Evolutionary conservation across 179 eudicot genomes (phyloP).

Genomic region (Heliamphora pulchella): DNA sequence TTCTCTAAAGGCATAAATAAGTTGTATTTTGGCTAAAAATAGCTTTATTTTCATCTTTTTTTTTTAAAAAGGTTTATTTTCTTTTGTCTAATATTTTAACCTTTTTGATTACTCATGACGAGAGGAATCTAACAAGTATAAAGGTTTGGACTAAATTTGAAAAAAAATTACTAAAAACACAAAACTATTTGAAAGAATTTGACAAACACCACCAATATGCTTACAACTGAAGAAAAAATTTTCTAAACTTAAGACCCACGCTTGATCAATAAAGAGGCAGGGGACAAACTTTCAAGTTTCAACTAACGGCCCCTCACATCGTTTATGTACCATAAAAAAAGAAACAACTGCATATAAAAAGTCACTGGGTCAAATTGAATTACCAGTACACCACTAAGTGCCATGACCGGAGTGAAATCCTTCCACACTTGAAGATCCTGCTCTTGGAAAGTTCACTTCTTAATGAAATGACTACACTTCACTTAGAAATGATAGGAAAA

Average conservation of each 20-base stretch:
- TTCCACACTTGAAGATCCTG: slow-evolving; percentile 55
- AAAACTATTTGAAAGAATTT: no score
- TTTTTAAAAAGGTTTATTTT: no score
- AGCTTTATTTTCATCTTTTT: no score
- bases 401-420: slow-evolving; percentile 46
- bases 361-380: slow-evolving; percentile 10
- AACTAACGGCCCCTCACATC: not conserved
- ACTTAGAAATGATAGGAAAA: not conserved
- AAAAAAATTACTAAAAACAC: no score
- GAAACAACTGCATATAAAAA: not conserved
- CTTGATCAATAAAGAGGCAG: not conserved
- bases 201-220: not conserved
- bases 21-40: no score
- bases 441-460: slow-evolving; percentile 11
- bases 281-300: not conserved
- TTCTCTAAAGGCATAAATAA: no score
- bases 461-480: not conserved
- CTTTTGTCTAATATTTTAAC: no score
- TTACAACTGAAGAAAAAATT: not conserved
- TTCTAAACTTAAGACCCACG: not conserved
- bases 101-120: no score
- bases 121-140: no score
- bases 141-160: no score
- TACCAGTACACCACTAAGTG: slow-evolving; percentile 76
- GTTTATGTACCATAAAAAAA: not conserved